A percentile compares a stretch with the other conserved stretches of the same genome.
Conservation (phyloP, 352 stramenopile species). For the Globisporangium splendens region DNA sequence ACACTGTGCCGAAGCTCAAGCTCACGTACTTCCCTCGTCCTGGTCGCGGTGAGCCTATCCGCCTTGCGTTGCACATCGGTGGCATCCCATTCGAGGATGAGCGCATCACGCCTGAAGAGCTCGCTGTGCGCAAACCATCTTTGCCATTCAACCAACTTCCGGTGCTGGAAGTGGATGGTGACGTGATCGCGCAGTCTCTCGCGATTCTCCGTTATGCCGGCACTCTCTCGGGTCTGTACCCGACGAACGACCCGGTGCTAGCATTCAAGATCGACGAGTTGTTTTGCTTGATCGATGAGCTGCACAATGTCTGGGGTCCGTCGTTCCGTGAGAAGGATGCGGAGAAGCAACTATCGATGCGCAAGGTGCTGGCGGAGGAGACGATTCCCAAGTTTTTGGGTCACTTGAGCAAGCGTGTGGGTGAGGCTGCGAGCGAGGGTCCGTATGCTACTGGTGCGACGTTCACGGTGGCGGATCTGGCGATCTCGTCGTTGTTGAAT, state of each 20-base stretch:
- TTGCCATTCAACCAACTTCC: slow-evolving; percentile 37
- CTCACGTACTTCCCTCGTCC: slow-evolving; percentile 53
- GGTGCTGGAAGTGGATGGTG: slow-evolving; percentile 25
- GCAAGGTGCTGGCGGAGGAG: slow-evolving; percentile 18
- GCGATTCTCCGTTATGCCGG: slow-evolving; percentile 62
- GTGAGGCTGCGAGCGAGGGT: too few relatives aligned
- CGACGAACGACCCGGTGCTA: slow-evolving; percentile 16
- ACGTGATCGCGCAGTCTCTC: slow-evolving; percentile 13
- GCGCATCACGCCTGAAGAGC: slow-evolving; percentile 28
- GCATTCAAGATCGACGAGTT: slow-evolving; percentile 38
- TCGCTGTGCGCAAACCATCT: slow-evolving; percentile 24
- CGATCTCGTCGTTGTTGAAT: slow-evolving; percentile 21
- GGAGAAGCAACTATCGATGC: slow-evolving; percentile 22
- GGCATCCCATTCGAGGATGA: slow-evolving; percentile 53
- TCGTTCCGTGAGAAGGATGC: slow-evolving; percentile 30
- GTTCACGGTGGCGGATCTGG: slow-evolving; percentile 30
- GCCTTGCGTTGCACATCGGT: slow-evolving; percentile 38
- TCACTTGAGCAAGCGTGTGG: slow-evolving; percentile 37
- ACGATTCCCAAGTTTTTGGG: slow-evolving; percentile 39
- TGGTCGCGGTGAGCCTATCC: slow-evolving; percentile 47
- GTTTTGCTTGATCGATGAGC: slow-evolving; percentile 34
- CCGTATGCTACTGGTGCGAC: slow-evolving; percentile 16
- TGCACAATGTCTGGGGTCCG: slow-evolving; percentile 31
- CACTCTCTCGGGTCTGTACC: slow-evolving; percentile 39
- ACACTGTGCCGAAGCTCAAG: slow-evolving; percentile 33